Evolutionary conservation across 768 basidiomycete species (phyloP).

Genomic region (Termitomyces sp.): DNA sequence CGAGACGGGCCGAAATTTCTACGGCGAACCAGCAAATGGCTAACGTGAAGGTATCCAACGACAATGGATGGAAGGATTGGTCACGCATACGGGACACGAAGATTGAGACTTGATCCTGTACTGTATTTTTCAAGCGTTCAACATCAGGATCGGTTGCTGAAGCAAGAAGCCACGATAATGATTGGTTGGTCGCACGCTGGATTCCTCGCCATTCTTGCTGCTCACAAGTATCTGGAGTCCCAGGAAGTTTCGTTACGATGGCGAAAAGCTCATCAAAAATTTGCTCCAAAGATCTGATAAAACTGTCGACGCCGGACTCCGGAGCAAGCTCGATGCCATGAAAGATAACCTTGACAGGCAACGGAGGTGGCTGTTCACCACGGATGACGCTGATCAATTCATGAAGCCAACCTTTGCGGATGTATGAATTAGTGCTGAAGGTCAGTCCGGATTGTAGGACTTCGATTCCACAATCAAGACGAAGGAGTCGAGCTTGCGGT

Average conservation of each 20-base stretch:
- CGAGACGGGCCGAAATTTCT: slow-evolving; percentile 43
- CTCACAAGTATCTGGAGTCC: slow-evolving; percentile 22
- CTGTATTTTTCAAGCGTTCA: slow-evolving; percentile 20
- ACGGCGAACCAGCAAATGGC: slow-evolving; percentile 58
- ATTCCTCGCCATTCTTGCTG: slow-evolving; percentile 33
- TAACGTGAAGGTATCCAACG: slow-evolving; percentile 34
- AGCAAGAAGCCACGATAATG: slow-evolving; percentile 39
- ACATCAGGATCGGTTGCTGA: slow-evolving; percentile 28
- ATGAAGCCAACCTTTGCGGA: slow-evolving; percentile 54
- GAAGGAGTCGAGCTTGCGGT: slow-evolving; percentile 14
- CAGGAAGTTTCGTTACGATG: slow-evolving; percentile 30
- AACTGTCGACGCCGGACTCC: slow-evolving; percentile 33
- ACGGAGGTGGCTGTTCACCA: slow-evolving; percentile 15
- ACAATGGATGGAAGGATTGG: slow-evolving; percentile 22
- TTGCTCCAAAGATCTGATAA: slow-evolving; percentile 39
- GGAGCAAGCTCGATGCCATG: slow-evolving; percentile 39
- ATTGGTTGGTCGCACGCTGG: slow-evolving; percentile 34
- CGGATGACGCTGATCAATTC: slow-evolving; percentile 42
- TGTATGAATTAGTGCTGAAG: slow-evolving; percentile 47
- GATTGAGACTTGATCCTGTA: slow-evolving; percentile 31
- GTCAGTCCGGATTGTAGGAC: slow-evolving; percentile 44
- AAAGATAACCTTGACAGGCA: slow-evolving; percentile 24
- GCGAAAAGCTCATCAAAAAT: slow-evolving; percentile 39
- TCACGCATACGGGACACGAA: slow-evolving; percentile 34
- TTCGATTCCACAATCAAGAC: slow-evolving; percentile 47